These are phyloP conservation scores for Thielaviopsis musarum DNA, from an alignment of 2,329 filamentous ascomycete genomes.

Conservation along the genomic window DNA sequence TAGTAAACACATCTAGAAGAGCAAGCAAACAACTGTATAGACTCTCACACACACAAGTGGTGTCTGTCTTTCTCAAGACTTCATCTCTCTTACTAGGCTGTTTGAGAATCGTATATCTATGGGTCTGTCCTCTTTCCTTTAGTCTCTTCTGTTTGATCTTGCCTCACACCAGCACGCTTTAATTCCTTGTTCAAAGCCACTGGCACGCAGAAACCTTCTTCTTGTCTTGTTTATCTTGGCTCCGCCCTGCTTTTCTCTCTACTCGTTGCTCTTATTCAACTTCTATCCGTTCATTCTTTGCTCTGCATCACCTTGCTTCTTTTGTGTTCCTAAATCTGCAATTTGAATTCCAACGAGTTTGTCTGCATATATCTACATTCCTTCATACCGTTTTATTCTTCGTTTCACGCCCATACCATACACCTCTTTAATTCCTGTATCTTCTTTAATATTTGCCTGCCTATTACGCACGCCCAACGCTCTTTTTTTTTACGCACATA, in stretches of 20 bases:
- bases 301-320: neutral
- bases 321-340: neutral
- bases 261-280: neutral
- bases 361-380: neutral
- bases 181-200: constrained; percentile 5
- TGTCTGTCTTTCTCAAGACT: constrained; percentile 12
- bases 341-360: neutral
- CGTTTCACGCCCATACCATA: neutral
- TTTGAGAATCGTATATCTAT: constrained; percentile 5
- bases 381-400: neutral
- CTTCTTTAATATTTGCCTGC: neutral
- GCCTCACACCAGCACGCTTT: neutral
- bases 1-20: too few relatives aligned
- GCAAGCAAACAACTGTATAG: neutral
- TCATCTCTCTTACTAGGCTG: constrained; percentile 5
- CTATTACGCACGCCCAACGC: too few relatives aligned
- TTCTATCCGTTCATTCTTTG: neutral
- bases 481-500: too few relatives aligned
- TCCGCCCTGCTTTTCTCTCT: neutral
- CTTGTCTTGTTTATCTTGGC: neutral
- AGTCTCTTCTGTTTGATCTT: neutral
- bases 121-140: constrained; percentile 1
- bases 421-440: neutral
- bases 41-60: constrained; percentile 2
- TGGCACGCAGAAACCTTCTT: constrained; percentile 6